phyloP scores from a whole-genome alignment of 129 eudicot species.

The Scalesia atractyloides region DNA sequence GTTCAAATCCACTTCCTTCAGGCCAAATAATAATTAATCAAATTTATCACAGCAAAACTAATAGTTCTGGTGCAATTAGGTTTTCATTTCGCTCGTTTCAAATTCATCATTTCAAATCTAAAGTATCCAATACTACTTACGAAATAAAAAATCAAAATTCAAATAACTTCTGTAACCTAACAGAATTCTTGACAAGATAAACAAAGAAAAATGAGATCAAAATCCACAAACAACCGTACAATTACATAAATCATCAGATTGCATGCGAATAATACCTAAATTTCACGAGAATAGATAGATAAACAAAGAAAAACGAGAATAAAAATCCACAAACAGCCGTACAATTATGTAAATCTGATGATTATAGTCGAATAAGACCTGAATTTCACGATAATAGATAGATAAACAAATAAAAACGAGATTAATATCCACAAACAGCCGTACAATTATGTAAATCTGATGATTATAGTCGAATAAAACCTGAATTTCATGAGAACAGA shows the following conservation, averaged over 20 bases:
- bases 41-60: background rate
- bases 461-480: background rate
- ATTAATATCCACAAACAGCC: constrained; percentile 3
- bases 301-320: background rate
- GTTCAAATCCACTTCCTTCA: background rate
- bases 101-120: background rate
- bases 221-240: background rate
- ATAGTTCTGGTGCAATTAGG: background rate
- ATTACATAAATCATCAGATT: background rate
- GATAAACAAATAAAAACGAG: background rate
- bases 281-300: background rate
- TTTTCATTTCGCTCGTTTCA: background rate
- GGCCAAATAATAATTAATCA: background rate
- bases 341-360: background rate
- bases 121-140: too few relatives aligned
- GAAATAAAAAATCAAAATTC: background rate
- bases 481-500: background rate
- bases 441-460: background rate
- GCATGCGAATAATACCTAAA: background rate
- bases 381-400: background rate
- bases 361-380: background rate
- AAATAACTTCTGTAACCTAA: constrained; percentile 18
- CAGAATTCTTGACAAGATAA: constrained; percentile 4
- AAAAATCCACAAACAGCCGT: background rate
- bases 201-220: background rate